phyloP scores from a whole-genome alignment of 495 filamentous ascomycete species.

The Penicillium mononematosum region DNA sequence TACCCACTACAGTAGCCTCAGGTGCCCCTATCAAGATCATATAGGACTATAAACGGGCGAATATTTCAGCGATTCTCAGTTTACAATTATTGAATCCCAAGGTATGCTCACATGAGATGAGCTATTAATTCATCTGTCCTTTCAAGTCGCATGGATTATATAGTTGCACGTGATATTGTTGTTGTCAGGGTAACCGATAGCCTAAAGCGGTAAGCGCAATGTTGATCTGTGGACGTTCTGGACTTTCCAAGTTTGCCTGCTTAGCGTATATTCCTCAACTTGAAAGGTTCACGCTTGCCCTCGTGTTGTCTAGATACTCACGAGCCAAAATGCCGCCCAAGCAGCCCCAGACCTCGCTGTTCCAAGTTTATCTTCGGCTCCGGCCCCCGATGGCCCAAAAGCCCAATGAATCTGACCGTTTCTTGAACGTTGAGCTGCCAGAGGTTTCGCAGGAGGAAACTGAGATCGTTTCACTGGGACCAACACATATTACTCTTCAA shows the following conservation, averaged over 20 bases:
- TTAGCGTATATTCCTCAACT: conserved; percentile 13
- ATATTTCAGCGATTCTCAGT: too few species aligned
- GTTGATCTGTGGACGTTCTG: conserved; percentile 23
- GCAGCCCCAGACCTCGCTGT: conserved; percentile 61
- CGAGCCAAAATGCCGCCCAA: conserved; percentile 34
- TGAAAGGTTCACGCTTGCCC: conserved; percentile 1
- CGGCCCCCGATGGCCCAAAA: conserved; percentile 62
- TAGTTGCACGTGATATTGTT: conserved; percentile 20
- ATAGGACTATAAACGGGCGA: too few species aligned
- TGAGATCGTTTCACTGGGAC: conserved; percentile 42
- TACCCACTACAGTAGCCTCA: too few species aligned
- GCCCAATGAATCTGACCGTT: conserved; percentile 58
- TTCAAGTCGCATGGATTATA: conserved; percentile 10
- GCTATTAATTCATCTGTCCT: too few species aligned
- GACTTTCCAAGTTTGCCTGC: conserved; percentile 7
- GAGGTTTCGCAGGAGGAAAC: conserved; percentile 27
- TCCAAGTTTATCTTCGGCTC: conserved; percentile 89
- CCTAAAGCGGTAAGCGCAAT: conserved; percentile 15
- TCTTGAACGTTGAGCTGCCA: conserved; percentile 70
- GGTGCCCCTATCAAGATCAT: too few species aligned
- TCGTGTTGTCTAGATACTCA: background rate
- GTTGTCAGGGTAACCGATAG: conserved; percentile 25
- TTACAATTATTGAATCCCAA: too few species aligned
- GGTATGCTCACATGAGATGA: too few species aligned
- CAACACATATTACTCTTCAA: conserved; percentile 84